These are phyloP conservation scores for Tuber borchii DNA, from an alignment of 495 filamentous ascomycete species.

Conservation along the genomic window DNA sequence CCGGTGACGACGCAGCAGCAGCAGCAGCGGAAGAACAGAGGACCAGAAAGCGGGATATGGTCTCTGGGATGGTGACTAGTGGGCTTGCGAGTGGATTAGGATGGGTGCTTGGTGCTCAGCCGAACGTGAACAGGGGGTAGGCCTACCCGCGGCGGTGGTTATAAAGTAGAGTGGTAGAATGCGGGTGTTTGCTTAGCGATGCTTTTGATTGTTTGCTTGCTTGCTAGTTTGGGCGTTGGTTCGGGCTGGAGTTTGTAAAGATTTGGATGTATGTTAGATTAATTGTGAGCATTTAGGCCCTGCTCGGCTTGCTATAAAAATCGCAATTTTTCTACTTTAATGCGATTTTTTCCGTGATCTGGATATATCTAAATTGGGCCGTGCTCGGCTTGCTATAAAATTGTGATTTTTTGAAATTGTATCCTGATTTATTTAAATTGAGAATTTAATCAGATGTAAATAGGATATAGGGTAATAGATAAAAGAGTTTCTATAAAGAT, in stretches of 20 bases:
- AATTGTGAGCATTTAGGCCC: not conserved
- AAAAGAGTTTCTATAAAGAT: too few species aligned
- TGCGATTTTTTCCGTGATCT: too few species aligned
- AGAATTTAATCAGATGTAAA: too few species aligned
- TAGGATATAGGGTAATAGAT: too few species aligned
- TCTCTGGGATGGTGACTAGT: constrained; percentile 65
- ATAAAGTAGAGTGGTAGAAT: not conserved
- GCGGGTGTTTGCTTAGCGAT: not conserved
- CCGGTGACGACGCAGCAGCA: constrained; percentile 38
- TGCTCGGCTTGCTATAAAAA: too few species aligned
- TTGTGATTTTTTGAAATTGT: too few species aligned
- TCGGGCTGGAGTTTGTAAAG: not conserved
- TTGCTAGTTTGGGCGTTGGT: not conserved
- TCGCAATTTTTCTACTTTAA: too few species aligned
- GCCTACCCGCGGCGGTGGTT: not conserved
- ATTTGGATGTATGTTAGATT: not conserved
- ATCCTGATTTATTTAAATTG: too few species aligned
- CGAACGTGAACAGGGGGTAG: constrained; percentile 27
- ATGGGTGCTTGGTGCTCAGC: constrained; percentile 72
- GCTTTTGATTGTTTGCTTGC: not conserved
- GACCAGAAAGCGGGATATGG: constrained; percentile 69
- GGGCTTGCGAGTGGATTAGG: constrained; percentile 74
- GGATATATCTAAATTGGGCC: too few species aligned
- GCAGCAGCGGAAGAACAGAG: constrained; percentile 40
- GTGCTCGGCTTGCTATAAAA: too few species aligned